These are phyloP conservation scores for Miamiensis avidus DNA, from an alignment of 169 alveolate genomes.

Conservation along the genomic window DNA sequence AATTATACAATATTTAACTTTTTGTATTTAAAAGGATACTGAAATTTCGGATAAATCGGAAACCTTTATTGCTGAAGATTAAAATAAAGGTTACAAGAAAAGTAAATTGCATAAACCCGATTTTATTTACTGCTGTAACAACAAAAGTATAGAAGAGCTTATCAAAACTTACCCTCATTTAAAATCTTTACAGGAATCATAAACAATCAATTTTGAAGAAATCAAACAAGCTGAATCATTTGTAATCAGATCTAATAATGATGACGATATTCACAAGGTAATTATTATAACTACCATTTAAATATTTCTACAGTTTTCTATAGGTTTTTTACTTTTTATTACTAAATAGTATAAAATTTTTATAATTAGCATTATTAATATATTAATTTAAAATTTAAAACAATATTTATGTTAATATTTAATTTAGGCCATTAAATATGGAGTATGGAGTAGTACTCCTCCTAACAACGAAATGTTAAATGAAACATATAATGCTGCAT, in stretches of 20 bases:
- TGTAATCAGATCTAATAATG: constrained; percentile 41
- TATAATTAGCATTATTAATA: background rate
- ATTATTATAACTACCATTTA: background rate
- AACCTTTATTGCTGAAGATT: no score
- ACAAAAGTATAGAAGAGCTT: background rate
- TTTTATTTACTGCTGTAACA: background rate
- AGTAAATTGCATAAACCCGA: background rate
- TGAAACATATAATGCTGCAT: constrained; percentile 24
- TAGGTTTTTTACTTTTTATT: background rate
- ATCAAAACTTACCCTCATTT: background rate
- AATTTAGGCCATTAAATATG: constrained; percentile 44
- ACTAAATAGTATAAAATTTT: background rate
- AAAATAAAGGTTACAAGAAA: no score
- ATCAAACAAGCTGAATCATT: constrained; percentile 24
- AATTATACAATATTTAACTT: no score
- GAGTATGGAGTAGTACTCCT: constrained; percentile 42
- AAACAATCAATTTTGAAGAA: constrained; percentile 13
- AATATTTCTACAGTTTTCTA: background rate
- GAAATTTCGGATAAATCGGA: no score
- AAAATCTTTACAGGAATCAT: background rate
- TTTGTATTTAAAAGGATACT: no score
- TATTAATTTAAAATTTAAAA: background rate
- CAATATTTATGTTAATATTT: background rate
- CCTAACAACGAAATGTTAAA: constrained; percentile 35
- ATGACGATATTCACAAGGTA: constrained; percentile 51